Evolutionary conservation across 2,329 filamentous ascomycete species (phyloP), one percentile per base, ranked within the genome.

Genomic region (Xylaria sp.): DNA sequence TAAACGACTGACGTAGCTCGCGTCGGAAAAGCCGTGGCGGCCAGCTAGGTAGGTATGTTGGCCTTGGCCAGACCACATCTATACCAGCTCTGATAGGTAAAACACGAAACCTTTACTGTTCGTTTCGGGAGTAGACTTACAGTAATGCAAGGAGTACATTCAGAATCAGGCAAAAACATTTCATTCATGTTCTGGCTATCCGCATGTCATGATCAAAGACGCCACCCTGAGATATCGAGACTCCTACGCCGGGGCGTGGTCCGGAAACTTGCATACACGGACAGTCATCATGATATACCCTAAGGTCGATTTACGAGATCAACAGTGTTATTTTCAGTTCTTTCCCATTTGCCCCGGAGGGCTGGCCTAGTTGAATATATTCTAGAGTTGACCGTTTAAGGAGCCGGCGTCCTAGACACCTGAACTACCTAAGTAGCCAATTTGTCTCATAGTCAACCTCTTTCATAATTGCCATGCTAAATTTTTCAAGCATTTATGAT

Each of bases 191-290:
- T 10, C 12, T 55, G 8, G 15, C 18, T 36, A 33, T 10, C 31
- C 20, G 9, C 18, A 25, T 12, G 52, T 7, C 18, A 20, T 9
- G 12, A 36, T 31, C 18, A 9, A 7, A 18, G 20, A 23, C n/a
- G 13, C 48, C 4, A 10, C 43, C 4, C 12, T 10, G 6, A 6
- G 15, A 31, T 23, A 20, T 48, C 33, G 15, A 55, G 33, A 6
- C 49, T 57, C 52, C 41, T 62, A 56, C 43, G 64, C 18, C 51
- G 51, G 41, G 57, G 51, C 51, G 36, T 52, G 58, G 57, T 18
- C 10, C 64, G 58, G 64, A 25, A 56, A 12, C 39, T 18, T 33
- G 58, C 57, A 66, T 61, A 33, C 23, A 20, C 7, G 9, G 8
- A 62, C 36, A 62, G 39, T 20, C 39, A 46, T 13, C 15, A 20